Percentiles rank a stretch among this genome's conserved stretches.
phyloP scores from a whole-genome alignment of 2,329 filamentous ascomycete species.

The Aulographum hederae region DNA sequence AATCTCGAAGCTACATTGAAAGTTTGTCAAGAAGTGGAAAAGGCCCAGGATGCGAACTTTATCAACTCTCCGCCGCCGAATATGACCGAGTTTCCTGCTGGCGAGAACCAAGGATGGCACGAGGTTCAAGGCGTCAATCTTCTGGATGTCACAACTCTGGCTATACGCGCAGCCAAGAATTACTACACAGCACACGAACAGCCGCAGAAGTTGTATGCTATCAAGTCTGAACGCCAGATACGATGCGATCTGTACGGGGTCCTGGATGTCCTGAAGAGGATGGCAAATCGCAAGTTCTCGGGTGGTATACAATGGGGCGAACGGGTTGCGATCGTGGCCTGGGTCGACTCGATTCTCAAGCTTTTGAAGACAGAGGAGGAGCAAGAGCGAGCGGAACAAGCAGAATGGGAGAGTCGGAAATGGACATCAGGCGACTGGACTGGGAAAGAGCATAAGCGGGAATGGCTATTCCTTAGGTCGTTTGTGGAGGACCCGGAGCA shows the following conservation, averaged over 20 bases:
- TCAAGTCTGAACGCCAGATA: constrained; percentile 74
- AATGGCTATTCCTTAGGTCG: constrained; percentile 63
- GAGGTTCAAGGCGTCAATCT: constrained; percentile 86
- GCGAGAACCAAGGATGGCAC: constrained; percentile 47
- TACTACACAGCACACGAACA: constrained; percentile 91
- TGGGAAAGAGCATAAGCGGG: constrained; percentile 60
- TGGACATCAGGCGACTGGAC: constrained; percentile 63
- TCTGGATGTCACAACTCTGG: constrained; percentile 79
- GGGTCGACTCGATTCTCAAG: constrained; percentile 61
- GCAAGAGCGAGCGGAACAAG: constrained; percentile 55
- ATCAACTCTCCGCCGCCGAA: background rate
- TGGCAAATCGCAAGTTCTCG: constrained; percentile 73
- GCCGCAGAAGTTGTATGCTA: constrained; percentile 66
- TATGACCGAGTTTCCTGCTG: constrained; percentile 5
- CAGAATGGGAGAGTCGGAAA: constrained; percentile 54
- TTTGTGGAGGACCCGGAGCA: constrained; percentile 38
- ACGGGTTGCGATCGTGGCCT: constrained; percentile 52
- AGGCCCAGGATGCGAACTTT: constrained; percentile 11
- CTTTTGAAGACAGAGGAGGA: constrained; percentile 63
- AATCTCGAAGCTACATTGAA: constrained; percentile 52
- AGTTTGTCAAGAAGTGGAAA: constrained; percentile 42
- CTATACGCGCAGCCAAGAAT: constrained; percentile 87
- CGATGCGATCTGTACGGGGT: constrained; percentile 69
- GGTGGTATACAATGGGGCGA: constrained; percentile 69
- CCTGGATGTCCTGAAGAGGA: constrained; percentile 79